Percentiles rank a stretch among this genome's conserved stretches.
These are phyloP conservation scores for Adenanthera pavonina DNA, from an alignment of 306 rosid genomes.

Conservation along the genomic window DNA sequence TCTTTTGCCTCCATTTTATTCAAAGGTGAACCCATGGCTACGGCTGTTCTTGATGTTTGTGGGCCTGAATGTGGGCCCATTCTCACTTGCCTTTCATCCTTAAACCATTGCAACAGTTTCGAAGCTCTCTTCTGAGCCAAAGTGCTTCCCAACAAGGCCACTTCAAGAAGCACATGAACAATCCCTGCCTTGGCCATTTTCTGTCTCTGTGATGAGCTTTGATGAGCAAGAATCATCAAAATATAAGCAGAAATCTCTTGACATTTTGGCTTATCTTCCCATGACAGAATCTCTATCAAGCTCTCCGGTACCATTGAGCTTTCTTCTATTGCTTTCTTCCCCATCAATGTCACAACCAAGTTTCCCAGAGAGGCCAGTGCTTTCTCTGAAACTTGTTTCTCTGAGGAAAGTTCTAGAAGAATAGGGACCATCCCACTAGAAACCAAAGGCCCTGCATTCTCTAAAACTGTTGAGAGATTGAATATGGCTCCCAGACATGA, in stretches of 20 bases:
- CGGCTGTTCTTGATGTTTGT: conserved; percentile 49
- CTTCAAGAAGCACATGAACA: conserved; percentile 65
- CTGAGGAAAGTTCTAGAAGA: conserved; percentile 47
- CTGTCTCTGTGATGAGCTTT: conserved; percentile 63
- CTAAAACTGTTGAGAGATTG: conserved; percentile 61
- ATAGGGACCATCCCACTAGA: conserved; percentile 55
- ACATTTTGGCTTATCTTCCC: conserved; percentile 74
- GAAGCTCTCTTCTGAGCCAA: conserved; percentile 71
- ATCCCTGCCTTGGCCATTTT: conserved; percentile 66
- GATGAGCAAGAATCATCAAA: conserved; percentile 77
- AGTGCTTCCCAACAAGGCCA: conserved; percentile 67
- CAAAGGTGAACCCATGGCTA: conserved; percentile 51
- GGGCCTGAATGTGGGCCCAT: conserved; percentile 82
- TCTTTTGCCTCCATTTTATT: conserved; percentile 51
- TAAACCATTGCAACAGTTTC: conserved; percentile 69
- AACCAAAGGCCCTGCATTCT: conserved; percentile 59
- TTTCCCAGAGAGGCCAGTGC: conserved; percentile 67
- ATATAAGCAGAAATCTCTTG: conserved; percentile 68
- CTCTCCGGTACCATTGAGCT: conserved; percentile 56
- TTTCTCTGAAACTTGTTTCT: conserved; percentile 55
- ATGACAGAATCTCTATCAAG: conserved; percentile 66
- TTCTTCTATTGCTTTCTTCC: conserved; percentile 70
- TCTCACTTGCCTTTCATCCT: conserved; percentile 59
- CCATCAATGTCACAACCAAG: conserved; percentile 65
- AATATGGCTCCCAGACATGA: conserved; percentile 56